Conservation (phyloP, 2,329 filamentous ascomycete species). For the Diaporthe destruens region DNA sequence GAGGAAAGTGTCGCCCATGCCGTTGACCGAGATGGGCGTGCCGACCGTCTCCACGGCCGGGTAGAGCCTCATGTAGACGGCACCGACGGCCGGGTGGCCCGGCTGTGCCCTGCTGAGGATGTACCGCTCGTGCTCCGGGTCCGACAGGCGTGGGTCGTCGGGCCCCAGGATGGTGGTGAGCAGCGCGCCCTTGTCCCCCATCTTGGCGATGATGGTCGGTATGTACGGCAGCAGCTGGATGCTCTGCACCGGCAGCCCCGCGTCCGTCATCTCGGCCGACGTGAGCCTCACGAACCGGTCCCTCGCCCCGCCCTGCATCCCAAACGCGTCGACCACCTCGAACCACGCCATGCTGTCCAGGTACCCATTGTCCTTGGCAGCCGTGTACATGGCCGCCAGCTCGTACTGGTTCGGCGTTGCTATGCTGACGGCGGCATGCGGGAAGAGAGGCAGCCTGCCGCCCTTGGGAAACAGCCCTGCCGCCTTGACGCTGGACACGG, state of each 20-base stretch:
- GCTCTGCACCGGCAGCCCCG: constrained; percentile 84
- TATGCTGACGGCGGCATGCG: constrained; percentile 74
- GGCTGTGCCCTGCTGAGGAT: constrained; percentile 75
- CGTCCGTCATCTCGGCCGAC: constrained; percentile 75
- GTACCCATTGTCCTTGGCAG: constrained; percentile 74
- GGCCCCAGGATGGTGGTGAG: constrained; percentile 77
- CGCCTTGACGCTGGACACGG: constrained; percentile 87
- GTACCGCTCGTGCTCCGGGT: constrained; percentile 73
- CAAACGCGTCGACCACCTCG: constrained; percentile 80
- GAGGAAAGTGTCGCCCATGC: constrained; percentile 92
- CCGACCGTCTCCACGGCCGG: constrained; percentile 74
- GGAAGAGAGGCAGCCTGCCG: constrained; percentile 66
- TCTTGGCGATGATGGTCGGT: constrained; percentile 85
- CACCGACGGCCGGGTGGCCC: constrained; percentile 70
- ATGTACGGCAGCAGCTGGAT: constrained; percentile 91
- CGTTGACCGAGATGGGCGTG: constrained; percentile 90
- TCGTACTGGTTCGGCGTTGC: constrained; percentile 88
- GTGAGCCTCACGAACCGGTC: constrained; percentile 80
- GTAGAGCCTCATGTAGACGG: constrained; percentile 84
- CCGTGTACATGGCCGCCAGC: constrained; percentile 80
- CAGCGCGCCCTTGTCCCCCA: constrained; percentile 81
- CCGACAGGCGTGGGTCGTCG: constrained; percentile 76
- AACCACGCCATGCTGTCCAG: constrained; percentile 83
- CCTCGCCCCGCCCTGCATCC: constrained; percentile 78
- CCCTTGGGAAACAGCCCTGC: constrained; percentile 71